These are phyloP conservation scores for Hortiboletus campestris DNA, from an alignment of 768 basidiomycete species.

Conservation along the genomic window DNA sequence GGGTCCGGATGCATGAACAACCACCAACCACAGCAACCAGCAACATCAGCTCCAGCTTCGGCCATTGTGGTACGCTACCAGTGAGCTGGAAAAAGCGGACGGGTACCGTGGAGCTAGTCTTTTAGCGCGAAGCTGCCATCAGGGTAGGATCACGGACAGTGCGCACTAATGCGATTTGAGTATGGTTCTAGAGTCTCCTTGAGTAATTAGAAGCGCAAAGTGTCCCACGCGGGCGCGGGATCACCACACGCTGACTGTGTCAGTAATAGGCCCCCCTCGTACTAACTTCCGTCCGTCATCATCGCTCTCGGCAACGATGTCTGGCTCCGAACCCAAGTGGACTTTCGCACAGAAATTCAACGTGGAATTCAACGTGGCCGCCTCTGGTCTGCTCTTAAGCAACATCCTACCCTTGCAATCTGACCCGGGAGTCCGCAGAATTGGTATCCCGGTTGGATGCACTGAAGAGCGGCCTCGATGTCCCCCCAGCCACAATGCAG, in stretches of 20 bases:
- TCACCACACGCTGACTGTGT: neutral
- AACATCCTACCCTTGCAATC: neutral
- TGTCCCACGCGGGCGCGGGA: neutral
- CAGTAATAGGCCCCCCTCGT: too few relatives aligned
- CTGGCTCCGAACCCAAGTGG: conserved; percentile 24
- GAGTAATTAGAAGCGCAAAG: neutral
- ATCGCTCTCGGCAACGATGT: conserved; percentile 9
- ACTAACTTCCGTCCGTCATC: neutral
- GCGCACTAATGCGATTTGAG: too few relatives aligned
- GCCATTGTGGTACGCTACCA: conserved; percentile 14
- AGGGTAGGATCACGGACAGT: too few relatives aligned
- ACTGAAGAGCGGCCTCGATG: conserved; percentile 31
- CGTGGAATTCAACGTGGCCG: conserved; percentile 21
- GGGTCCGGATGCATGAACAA: neutral
- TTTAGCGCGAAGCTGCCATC: too few relatives aligned
- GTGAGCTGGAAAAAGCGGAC: neutral
- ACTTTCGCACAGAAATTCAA: conserved; percentile 31
- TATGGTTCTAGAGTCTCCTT: too few relatives aligned
- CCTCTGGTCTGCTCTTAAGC: conserved; percentile 22
- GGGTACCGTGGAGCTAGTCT: too few relatives aligned
- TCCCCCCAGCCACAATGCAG: conserved; percentile 39
- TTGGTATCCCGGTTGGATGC: conserved; percentile 46
- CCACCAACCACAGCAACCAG: conserved; percentile 26
- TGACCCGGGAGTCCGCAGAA: conserved; percentile 37
- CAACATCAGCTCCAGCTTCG: conserved; percentile 3